These are phyloP conservation scores for Suhomyces atakaporum DNA, from an alignment of 1,139 yeast genomes.

Conservation along the genomic window DNA sequence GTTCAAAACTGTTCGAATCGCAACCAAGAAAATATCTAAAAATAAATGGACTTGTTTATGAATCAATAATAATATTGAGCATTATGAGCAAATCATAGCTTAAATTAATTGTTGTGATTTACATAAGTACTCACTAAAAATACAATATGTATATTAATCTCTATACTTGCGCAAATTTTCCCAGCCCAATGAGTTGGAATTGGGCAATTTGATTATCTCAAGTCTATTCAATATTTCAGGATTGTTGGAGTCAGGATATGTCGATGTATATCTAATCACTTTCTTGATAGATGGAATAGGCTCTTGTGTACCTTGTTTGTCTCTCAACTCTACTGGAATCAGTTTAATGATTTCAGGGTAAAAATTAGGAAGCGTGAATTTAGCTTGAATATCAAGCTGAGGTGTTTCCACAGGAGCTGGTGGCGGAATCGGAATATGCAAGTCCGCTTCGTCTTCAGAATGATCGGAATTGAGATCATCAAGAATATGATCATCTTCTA, in stretches of 20 bases:
- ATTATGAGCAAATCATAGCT: too few species aligned
- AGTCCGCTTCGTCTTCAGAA: conserved; percentile 13
- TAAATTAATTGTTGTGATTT: too few species aligned
- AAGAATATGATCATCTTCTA: conserved; percentile 10
- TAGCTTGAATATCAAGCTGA: conserved; percentile 21
- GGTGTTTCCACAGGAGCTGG: conserved; percentile 26
- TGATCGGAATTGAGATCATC: conserved; percentile 11
- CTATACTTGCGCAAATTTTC: conserved; percentile 44
- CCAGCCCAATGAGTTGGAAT: conserved; percentile 50
- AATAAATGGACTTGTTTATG: too few species aligned
- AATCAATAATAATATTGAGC: too few species aligned
- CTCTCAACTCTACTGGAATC: conserved; percentile 40
- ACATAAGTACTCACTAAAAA: too few species aligned
- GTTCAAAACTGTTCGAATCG: too few species aligned
- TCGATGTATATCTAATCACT: conserved; percentile 37
- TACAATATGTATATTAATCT: too few species aligned
- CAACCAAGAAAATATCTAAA: too few species aligned
- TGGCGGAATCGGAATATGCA: conserved; percentile 20
- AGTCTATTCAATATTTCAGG: conserved; percentile 41
- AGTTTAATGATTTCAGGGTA: conserved; percentile 35
- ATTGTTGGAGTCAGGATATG: conserved; percentile 35
- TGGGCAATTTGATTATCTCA: conserved; percentile 47
- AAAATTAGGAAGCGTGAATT: conserved; percentile 39
- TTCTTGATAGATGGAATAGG: conserved; percentile 32
- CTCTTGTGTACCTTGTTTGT: conserved; percentile 16